Evolutionary conservation across 192 early-diverging fungal species (phyloP), one percentile per base, ranked within the genome.

Genomic region (Phycomyces blakesleeanus): DNA sequence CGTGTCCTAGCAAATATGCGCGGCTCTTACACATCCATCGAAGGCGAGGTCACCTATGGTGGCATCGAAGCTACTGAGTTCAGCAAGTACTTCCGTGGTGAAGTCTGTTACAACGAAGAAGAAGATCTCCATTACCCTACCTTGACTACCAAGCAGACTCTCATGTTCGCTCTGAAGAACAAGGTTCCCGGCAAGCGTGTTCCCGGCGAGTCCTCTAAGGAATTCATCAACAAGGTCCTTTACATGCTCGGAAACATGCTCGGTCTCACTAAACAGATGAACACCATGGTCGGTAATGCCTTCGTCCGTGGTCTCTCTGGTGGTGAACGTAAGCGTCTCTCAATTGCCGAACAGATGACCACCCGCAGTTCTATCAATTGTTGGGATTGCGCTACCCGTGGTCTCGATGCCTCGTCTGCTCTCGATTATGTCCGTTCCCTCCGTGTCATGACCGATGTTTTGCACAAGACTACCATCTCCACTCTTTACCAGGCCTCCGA

Each of bases 81-180:
- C 58, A 64, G 61, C 2, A 77, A 78, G 42, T 73, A 81, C 47
- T 89, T 85, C 61, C 77, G 87, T 59, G 87, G 85, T 53, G 86
- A 91, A 61, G 83, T 94, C 2, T 79, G 81, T 24, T 94, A 92
- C 70, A 87, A 87, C 64, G 82, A 89, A 77, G 92, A 92, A 78
- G 70, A 72, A 57, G 70, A 72, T 62, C 47, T 72, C 7, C 64
- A 72, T 44, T 89, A 81, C 66, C 84, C 89, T 8, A 87, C 86
- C 24, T 64, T 91, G 68, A 89, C 90, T 12, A 87, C 90, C 27
- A 80, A 85, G 44, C 84, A 90, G 67, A 93, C 89, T n/a, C 81
- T 91, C 15, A 78, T 85, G 39, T 89, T 87, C 67, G 91, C 88
- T 10, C 79, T 91, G 57, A 79, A 86, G 69, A 89, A 82, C 78